Percentiles rank a stretch among this genome's conserved stretches.
phyloP scores from a whole-genome alignment of 768 basidiomycete species.

The Rhodotorula babjevae region DNA sequence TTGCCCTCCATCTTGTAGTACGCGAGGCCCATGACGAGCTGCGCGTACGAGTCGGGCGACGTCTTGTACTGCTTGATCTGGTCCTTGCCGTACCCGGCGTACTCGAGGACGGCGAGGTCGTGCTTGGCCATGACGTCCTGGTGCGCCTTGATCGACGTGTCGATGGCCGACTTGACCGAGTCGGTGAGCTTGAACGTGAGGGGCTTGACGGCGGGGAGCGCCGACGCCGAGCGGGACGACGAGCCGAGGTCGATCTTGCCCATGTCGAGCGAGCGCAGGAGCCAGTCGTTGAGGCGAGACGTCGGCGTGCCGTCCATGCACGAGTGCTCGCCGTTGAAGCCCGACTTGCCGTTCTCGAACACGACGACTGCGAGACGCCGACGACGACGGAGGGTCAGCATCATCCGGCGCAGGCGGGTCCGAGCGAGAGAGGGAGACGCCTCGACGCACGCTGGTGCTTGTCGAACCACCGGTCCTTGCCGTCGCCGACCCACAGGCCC shows the following conservation, averaged over 20 bases:
- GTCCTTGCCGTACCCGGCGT: slow-evolving; percentile 82
- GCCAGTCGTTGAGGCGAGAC: slow-evolving; percentile 88
- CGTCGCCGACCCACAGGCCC: slow-evolving; percentile 82
- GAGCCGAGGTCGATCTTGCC: slow-evolving; percentile 70
- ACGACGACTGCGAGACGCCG: slow-evolving; percentile 64
- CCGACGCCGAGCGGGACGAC: slow-evolving; percentile 43
- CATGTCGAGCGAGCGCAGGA: slow-evolving; percentile 67
- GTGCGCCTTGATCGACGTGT: slow-evolving; percentile 62
- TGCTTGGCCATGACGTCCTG: slow-evolving; percentile 70
- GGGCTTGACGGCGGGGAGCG: slow-evolving; percentile 43
- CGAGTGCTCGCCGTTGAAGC: slow-evolving; percentile 62
- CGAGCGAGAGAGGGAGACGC: background rate
- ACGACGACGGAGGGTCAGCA: background rate
- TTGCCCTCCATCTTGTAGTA: slow-evolving; percentile 67
- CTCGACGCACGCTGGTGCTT: slow-evolving; percentile 80
- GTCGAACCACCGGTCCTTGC: slow-evolving; percentile 87
- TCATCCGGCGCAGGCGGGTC: too few species aligned
- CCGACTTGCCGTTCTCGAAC: slow-evolving; percentile 88
- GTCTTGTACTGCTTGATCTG: slow-evolving; percentile 60
- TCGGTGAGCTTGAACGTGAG: slow-evolving; percentile 66
- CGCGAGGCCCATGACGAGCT: slow-evolving; percentile 92
- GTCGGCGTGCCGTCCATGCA: slow-evolving; percentile 79
- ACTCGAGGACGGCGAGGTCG: slow-evolving; percentile 78
- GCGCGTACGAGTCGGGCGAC: slow-evolving; percentile 84
- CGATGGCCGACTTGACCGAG: slow-evolving; percentile 55